Evolutionary conservation across 2,329 filamentous ascomycete genomes (phyloP), one percentile per base, ranked within the genome.

Genomic region (Elsinoe batatas): DNA sequence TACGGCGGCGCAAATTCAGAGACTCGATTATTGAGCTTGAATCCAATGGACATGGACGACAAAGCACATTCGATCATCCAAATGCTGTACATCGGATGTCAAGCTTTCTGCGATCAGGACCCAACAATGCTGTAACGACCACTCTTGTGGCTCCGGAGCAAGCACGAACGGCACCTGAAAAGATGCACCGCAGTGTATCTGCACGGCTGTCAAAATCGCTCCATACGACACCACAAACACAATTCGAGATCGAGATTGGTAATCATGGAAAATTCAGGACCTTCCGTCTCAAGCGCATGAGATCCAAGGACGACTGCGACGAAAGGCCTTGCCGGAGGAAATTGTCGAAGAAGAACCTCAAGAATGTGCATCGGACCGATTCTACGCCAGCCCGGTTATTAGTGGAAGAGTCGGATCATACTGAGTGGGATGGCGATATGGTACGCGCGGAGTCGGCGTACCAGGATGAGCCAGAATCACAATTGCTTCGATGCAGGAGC

Each of bases 221-320:
- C 13, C 38, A 33, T 20, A 1, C 37, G 5, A 15, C 42, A 22
- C 51, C 36, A 17, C 35, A 33, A 22, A 54, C 51, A 12, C 51
- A 54, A 43, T 54, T 43, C 13, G 51, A 54, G 15, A 54, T 54
- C n/a, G 51, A 54, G 37, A 42, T 54, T 7, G 51, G 51, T 10
- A 54, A 35, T 13, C 22, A 43, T 1, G 51, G 38, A n/a, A 54
- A 44, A 4, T 17, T 35, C n/a, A 44, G 37, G 17, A 42, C 10
- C 3, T 32, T 54, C 8, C 20, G 36, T 22, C 20, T 54, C 2
- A 54, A 43, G 22, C 36, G 18, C 30, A 11, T 54, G 10, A 17
- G 51, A 32, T 30, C 51, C 17, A 38, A 43, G 11, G 37, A 54
- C 17, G 36, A 42, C n/a, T 17, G n/a, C 7, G 51, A 43, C 12